Evolutionary conservation across 2,329 filamentous ascomycete species (phyloP).

Genomic region (Nothopassalora personata): DNA sequence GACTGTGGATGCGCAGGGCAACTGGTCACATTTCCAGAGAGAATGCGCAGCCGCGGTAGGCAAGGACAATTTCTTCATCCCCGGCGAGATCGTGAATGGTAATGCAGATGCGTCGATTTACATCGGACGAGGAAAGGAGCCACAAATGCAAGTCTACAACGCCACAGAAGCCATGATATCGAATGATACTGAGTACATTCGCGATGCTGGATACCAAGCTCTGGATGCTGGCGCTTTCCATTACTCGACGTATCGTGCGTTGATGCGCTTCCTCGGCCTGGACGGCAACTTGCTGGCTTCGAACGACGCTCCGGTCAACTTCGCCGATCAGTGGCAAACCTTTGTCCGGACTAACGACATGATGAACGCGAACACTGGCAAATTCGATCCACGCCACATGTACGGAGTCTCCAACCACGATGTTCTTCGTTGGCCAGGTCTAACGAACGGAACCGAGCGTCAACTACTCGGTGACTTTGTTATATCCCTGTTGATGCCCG

Average conservation of each 20-base stretch:
- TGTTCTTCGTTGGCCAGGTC: constrained; percentile 59
- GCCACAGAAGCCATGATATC: constrained; percentile 46
- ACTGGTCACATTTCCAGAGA: constrained; percentile 54
- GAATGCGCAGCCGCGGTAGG: constrained; percentile 53
- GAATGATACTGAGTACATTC: constrained; percentile 49
- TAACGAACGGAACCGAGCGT: constrained; percentile 53
- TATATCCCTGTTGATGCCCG: constrained; percentile 55
- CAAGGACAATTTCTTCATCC: constrained; percentile 60
- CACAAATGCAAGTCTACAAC: constrained; percentile 47
- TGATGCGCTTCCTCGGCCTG: constrained; percentile 57
- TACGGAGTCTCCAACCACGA: constrained; percentile 62
- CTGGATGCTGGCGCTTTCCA: constrained; percentile 59
- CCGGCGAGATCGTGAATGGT: constrained; percentile 59
- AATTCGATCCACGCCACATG: constrained; percentile 60
- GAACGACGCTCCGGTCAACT: constrained; percentile 52
- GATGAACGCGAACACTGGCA: constrained; percentile 55
- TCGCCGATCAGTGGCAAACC: constrained; percentile 50
- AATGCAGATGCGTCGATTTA: constrained; percentile 58
- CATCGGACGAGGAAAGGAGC: constrained; percentile 57
- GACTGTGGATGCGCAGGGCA: constrained; percentile 56
- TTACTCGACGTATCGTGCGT: constrained; percentile 59
- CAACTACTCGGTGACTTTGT: constrained; percentile 56
- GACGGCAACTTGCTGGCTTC: constrained; percentile 53
- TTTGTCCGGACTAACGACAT: constrained; percentile 57
- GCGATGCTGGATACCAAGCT: constrained; percentile 48